phyloP scores from a whole-genome alignment of 192 early-diverging fungal species.

The Coemansia sp. region DNA sequence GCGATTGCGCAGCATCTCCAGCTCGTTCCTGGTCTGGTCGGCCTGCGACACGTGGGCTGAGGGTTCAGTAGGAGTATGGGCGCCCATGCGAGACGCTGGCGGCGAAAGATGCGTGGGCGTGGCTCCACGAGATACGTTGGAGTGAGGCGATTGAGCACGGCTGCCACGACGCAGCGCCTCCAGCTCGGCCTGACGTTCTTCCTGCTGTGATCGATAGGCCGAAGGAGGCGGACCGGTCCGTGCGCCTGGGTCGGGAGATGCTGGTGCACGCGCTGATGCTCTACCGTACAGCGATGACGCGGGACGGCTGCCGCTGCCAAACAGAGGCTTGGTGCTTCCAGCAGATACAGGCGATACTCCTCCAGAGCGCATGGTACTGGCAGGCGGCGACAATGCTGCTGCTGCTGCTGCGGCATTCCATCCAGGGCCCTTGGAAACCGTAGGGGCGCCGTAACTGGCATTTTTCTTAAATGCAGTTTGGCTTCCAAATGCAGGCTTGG shows the following conservation, averaged over 20 bases:
- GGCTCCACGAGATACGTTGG: conserved; percentile 16
- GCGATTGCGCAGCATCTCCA: conserved; percentile 52
- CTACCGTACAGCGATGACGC: conserved; percentile 24
- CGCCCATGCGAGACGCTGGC: conserved; percentile 24
- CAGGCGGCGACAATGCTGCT: conserved; percentile 3
- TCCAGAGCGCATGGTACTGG: not conserved
- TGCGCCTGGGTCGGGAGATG: conserved; percentile 4
- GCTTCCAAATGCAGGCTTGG: conserved; percentile 37
- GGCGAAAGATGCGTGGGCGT: conserved; percentile 12
- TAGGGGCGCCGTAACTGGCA: conserved; percentile 32
- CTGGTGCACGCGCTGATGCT: not conserved
- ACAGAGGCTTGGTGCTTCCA: conserved; percentile 15
- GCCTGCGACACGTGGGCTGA: conserved; percentile 41
- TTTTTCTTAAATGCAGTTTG: conserved; percentile 33
- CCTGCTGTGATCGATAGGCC: conserved; percentile 33
- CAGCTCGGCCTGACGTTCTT: conserved; percentile 52
- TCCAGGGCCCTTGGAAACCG: conserved; percentile 28
- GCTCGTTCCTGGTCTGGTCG: conserved; percentile 51
- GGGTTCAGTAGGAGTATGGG: conserved; percentile 26
- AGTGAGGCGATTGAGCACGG: conserved; percentile 28
- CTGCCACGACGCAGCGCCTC: conserved; percentile 50
- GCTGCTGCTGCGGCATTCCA: conserved; percentile 19
- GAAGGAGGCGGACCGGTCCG: conserved; percentile 6
- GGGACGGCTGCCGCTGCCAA: conserved; percentile 20
- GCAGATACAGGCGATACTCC: not conserved